phyloP scores from a whole-genome alignment of 2,329 filamentous ascomycete genomes.

The Fragosphaeria purpurea region DNA sequence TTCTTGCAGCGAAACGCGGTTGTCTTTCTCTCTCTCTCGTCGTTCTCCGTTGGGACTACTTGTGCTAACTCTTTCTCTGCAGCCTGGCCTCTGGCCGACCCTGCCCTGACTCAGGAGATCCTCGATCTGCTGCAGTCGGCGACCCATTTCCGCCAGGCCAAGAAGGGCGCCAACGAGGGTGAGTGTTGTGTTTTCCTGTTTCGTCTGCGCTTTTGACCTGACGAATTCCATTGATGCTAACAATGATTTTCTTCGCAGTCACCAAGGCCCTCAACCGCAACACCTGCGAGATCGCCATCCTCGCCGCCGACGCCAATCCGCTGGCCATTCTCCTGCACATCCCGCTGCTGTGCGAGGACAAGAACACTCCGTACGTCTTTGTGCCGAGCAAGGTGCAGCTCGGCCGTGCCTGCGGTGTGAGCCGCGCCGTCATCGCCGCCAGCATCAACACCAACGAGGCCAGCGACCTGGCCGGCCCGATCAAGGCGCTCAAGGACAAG shows the following conservation, averaged over 20 bases:
- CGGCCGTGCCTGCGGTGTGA: constrained; percentile 82
- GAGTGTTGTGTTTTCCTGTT: neutral
- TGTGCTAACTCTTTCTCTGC: neutral
- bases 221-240: too few species aligned
- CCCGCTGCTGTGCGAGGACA: constrained; percentile 78
- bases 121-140: constrained; percentile 72
- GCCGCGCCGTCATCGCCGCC: constrained; percentile 74
- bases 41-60: neutral
- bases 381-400: constrained; percentile 16
- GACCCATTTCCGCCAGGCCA: constrained; percentile 61
- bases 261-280: constrained; percentile 89
- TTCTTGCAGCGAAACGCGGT: neutral
- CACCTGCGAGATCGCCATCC: constrained; percentile 78
- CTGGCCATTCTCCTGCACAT: constrained; percentile 83
- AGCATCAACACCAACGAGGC: constrained; percentile 89
- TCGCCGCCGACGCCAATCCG: constrained; percentile 80
- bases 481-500: constrained; percentile 84
- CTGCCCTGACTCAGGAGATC: constrained; percentile 48
- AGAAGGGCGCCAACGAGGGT: constrained; percentile 78
- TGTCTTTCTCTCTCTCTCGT: neutral
- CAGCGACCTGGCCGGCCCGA: constrained; percentile 77
- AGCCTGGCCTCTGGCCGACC: constrained; percentile 19
- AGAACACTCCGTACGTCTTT: constrained; percentile 36
- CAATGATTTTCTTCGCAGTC: constrained; percentile 23
- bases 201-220: neutral